Evolutionary conservation across 495 filamentous ascomycete species (phyloP), one percentile per base, ranked within the genome.

Genomic region (Lepidopterella palustris): DNA sequence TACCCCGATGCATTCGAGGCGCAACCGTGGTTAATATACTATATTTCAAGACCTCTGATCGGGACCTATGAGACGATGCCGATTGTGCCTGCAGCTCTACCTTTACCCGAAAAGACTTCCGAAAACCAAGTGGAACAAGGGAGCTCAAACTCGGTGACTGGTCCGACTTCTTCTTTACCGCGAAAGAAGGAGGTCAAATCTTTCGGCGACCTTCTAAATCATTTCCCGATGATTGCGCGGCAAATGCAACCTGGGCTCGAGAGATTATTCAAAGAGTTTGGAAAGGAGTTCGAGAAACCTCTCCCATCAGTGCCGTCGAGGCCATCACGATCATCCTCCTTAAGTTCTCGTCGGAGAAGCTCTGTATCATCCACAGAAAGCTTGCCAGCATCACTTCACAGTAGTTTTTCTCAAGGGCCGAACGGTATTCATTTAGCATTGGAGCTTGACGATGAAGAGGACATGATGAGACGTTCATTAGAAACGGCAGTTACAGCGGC

Each of bases 241-340:
- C 95, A 97, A 73, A 96, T 97, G 92, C 89, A 96, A 67, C 82
- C 85, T 1, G 95, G 95, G 0, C 74, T 99, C 20, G 91, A 97
- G 70, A 83, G 88, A 71, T 72, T 99, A 40, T 97, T 97, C 64
- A 85, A 84, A 51, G 90, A 96, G 59, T 97, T 97, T 71, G 86
- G 84, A 6, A 83, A 81, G 42, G 87, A 91, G 45, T 85, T 96
- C 57, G 87, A 95, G 60, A 91, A 88, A 63, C 89, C 89, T 13
- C 70, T 92, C 27, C 89, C 92, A 1, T 85, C 87, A 5, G 86
- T 86, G 4, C 89, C 87, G 3, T 88, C 62, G 4, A 45, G 88
- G 10, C 78, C 82, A 6, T 62, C 60, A 21, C 58, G 53, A 18
- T 55, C 59, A 27, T 72, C 75, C 13, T 77, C 78, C 15, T 72